These are phyloP conservation scores for Lipomyces yamadae DNA, from an alignment of 805 yeast genomes.

Conservation along the genomic window DNA sequence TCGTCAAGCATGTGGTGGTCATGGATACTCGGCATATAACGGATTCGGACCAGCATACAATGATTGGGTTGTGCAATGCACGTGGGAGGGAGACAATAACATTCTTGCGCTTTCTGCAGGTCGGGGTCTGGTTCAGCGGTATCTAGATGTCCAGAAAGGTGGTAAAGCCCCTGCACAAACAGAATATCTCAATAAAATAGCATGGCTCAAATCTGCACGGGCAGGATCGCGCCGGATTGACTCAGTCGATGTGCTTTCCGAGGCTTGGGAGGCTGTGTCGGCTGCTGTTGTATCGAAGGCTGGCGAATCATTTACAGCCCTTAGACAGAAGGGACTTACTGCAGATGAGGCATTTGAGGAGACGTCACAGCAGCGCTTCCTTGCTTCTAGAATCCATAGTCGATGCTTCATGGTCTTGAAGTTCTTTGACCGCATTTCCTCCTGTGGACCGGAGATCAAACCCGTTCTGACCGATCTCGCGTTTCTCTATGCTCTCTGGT, in stretches of 20 bases:
- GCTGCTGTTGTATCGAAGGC: conserved; percentile 46
- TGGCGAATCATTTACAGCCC: conserved; percentile 42
- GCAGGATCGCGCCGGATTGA: conserved; percentile 30
- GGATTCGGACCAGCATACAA: conserved; percentile 86
- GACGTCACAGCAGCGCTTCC: conserved; percentile 50
- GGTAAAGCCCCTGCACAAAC: conserved; percentile 55
- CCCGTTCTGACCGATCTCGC: conserved; percentile 60
- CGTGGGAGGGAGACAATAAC: conserved; percentile 98
- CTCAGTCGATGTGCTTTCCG: conserved; percentile 29
- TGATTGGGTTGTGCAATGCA: conserved; percentile 97
- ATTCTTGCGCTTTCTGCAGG: conserved; percentile 84
- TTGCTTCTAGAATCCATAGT: conserved; percentile 50
- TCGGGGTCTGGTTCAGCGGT: conserved; percentile 67
- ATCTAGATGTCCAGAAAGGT: conserved; percentile 50
- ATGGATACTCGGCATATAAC: conserved; percentile 91
- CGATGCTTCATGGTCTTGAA: conserved; percentile 47
- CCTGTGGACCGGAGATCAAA: conserved; percentile 51
- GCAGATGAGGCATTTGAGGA: conserved; percentile 48
- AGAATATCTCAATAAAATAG: conserved; percentile 47
- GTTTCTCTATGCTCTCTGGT: conserved; percentile 65
- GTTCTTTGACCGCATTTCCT: conserved; percentile 47
- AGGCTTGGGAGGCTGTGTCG: conserved; percentile 49
- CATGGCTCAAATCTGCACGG: conserved; percentile 12
- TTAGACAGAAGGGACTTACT: conserved; percentile 39
- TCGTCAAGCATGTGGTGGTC: conserved; percentile 95